Percentiles rank a stretch among this genome's conserved stretches.
These are phyloP conservation scores for Alternaria incomplexa DNA, from an alignment of 2,329 filamentous ascomycete genomes.

Conservation along the genomic window DNA sequence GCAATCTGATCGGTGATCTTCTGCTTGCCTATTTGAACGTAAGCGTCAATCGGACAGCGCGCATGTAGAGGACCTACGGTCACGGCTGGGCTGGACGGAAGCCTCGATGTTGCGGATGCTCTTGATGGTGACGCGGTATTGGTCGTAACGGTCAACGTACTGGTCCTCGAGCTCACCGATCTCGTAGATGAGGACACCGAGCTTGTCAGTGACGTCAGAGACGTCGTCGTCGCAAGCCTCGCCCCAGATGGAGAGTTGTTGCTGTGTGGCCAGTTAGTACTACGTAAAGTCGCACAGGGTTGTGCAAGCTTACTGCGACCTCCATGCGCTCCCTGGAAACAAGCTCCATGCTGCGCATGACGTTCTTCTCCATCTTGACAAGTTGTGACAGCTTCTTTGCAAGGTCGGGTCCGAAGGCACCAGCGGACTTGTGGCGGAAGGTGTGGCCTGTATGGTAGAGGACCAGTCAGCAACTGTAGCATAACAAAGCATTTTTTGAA, in stretches of 20 bases:
- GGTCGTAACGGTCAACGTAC: conserved; percentile 98
- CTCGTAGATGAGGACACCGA: conserved; percentile 96
- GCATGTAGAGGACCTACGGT: conserved; percentile 68
- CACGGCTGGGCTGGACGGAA: conserved; percentile 95
- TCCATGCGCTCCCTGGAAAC: conserved; percentile 98
- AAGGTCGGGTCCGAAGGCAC: conserved; percentile 83
- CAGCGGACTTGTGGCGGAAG: conserved; percentile 75
- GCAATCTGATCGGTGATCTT: conserved; percentile 99
- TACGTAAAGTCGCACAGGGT: not conserved
- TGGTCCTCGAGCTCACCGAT: conserved; percentile 98
- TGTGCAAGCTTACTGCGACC: conserved; percentile 76
- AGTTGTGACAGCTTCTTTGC: conserved; percentile 97
- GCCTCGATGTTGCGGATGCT: conserved; percentile 99
- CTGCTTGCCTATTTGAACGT: conserved; percentile 75
- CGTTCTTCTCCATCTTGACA: conserved; percentile 99
- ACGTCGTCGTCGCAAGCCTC: conserved; percentile 96
- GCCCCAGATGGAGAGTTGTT: conserved; percentile 99
- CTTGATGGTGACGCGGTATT: conserved; percentile 99
- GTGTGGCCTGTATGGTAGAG: conserved; percentile 63
- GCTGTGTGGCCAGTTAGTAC: conserved; percentile 59
- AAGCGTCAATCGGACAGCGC: not conserved
- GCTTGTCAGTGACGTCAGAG: conserved; percentile 98
- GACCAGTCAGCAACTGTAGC: conserved; percentile 10
- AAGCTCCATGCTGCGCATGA: conserved; percentile 97
- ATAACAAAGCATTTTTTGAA: not conserved